phyloP scores from a whole-genome alignment of 495 filamentous ascomycete genomes.

The Podospora conica region DNA sequence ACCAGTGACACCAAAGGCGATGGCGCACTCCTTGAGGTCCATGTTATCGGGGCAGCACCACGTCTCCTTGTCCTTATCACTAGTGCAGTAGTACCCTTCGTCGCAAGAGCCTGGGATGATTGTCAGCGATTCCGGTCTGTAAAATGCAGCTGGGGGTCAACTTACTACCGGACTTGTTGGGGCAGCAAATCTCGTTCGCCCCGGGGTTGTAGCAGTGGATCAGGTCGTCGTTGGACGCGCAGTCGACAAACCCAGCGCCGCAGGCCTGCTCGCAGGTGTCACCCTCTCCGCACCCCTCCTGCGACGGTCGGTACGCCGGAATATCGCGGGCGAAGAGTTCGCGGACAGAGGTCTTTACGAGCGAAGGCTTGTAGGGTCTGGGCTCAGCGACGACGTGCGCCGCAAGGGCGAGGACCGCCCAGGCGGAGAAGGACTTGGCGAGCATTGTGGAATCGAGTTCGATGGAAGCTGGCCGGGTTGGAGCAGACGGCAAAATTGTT shows the following conservation, averaged over 20 bases:
- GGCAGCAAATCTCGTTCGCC: constrained; percentile 41
- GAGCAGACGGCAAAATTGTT: neutral
- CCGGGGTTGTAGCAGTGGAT: constrained; percentile 42
- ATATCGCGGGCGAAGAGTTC: constrained; percentile 33
- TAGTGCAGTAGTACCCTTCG: constrained; percentile 41
- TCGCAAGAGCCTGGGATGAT: constrained; percentile 39
- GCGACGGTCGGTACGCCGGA: constrained; percentile 38
- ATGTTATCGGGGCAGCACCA: constrained; percentile 44
- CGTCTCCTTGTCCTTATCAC: constrained; percentile 32
- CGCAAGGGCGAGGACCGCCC: constrained; percentile 37
- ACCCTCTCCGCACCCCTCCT: constrained; percentile 35
- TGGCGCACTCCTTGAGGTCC: constrained; percentile 38
- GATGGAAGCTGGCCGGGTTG: neutral
- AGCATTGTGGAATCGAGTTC: constrained; percentile 30
- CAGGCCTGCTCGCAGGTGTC: constrained; percentile 44
- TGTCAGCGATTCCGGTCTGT: constrained; percentile 5
- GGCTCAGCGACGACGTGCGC: constrained; percentile 35
- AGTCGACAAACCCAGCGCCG: constrained; percentile 38
- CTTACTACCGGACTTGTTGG: constrained; percentile 39
- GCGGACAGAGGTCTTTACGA: constrained; percentile 35
- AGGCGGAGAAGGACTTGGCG: constrained; percentile 31
- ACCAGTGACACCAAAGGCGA: constrained; percentile 32
- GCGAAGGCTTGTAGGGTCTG: constrained; percentile 36
- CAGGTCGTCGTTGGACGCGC: constrained; percentile 32
- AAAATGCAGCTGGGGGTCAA: neutral